A percentile compares a stretch with the other conserved stretches of the same genome.
Evolutionary conservation across 176 grass and related monocot genomes (phyloP).

Genomic region (Musa troglodytarum): DNA sequence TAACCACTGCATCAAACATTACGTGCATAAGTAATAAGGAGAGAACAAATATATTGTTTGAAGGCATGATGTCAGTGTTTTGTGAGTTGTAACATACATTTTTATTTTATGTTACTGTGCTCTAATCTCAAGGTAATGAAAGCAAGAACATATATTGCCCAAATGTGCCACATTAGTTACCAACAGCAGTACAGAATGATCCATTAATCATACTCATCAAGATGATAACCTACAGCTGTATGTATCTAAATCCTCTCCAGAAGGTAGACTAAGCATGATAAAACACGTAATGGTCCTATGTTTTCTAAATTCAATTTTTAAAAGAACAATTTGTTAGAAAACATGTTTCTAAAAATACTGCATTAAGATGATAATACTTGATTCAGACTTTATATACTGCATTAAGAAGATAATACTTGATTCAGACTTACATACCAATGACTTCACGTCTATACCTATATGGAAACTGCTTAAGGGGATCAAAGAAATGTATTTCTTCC

Average conservation of each 20-base stretch:
- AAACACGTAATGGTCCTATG: not conserved
- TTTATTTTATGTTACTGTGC: not conserved
- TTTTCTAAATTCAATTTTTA: too few relatives aligned
- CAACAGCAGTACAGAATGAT: not conserved
- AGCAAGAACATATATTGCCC: not conserved
- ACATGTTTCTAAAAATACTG: too few relatives aligned
- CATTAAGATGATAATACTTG: too few relatives aligned
- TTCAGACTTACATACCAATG: not conserved
- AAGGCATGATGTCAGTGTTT: not conserved
- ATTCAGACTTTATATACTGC: not conserved
- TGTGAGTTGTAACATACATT: not conserved
- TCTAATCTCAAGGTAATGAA: not conserved
- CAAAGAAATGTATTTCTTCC: not conserved
- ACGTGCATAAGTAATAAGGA: not conserved
- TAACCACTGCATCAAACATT: slow-evolving; percentile 3
- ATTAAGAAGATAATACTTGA: not conserved
- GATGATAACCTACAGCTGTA: not conserved
- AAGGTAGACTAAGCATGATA: not conserved
- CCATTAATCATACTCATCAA: not conserved
- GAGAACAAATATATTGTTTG: not conserved
- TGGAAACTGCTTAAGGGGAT: not conserved
- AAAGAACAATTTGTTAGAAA: too few relatives aligned
- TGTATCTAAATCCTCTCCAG: not conserved
- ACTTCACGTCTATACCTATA: not conserved
- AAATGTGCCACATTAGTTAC: not conserved